Percentiles rank a stretch among this genome's conserved stretches.
Conservation (phyloP, 192 early-diverging fungal species). For the Glomus cerebriforme region DNA sequence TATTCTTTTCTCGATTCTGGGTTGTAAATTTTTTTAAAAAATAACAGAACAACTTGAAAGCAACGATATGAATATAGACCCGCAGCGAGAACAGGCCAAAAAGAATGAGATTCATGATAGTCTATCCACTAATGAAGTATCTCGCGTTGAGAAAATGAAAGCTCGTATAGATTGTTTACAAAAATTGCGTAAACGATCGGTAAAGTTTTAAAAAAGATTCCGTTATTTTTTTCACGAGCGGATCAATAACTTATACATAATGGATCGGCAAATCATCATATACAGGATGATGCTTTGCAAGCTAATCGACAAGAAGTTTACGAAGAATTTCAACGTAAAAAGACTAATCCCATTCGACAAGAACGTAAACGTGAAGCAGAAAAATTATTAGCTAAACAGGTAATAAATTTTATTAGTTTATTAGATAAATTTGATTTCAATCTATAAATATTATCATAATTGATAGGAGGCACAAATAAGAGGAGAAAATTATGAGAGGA, state of each 20-base stretch:
- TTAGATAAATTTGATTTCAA: neutral
- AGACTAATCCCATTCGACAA: constrained; percentile 64
- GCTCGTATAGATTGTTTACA: neutral
- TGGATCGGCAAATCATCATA: neutral
- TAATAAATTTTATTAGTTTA: constrained; percentile 22
- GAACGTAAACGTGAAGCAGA: constrained; percentile 75
- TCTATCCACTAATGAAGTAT: neutral
- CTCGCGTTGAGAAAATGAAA: neutral
- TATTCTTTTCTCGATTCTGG: too few relatives aligned
- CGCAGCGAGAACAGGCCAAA: too few relatives aligned
- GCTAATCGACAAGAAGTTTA: constrained; percentile 77
- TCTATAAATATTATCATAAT: neutral
- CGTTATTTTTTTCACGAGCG: neutral
- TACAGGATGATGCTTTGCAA: constrained; percentile 31
- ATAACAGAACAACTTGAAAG: too few relatives aligned
- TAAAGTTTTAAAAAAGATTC: neutral
- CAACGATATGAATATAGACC: too few relatives aligned
- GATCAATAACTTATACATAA: neutral
- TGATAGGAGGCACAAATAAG: constrained; percentile 60
- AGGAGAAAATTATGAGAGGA: constrained; percentile 84
- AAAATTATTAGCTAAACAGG: constrained; percentile 62
- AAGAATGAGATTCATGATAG: too few relatives aligned
- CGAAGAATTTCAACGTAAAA: constrained; percentile 72
- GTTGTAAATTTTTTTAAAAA: too few relatives aligned
- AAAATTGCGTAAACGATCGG: neutral